Conservation (phyloP, 371 early-diverging fungal genomes). For the Mortierella polycephala region DNA sequence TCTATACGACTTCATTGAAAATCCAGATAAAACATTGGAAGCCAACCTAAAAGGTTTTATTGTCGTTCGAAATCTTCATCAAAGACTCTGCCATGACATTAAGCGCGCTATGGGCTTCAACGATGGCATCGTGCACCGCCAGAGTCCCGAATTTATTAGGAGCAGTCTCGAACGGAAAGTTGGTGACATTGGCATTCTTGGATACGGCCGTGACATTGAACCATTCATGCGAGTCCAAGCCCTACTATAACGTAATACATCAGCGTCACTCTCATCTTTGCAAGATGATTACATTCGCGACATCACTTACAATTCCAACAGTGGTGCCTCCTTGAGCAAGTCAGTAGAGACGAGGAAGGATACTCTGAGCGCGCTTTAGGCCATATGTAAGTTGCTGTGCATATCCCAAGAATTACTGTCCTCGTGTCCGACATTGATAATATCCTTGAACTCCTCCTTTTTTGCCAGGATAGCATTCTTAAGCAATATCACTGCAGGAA, state of each 20-base stretch:
- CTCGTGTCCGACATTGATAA: constrained; percentile 97
- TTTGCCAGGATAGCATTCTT: constrained; percentile 80
- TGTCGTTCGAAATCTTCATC: constrained; percentile 97
- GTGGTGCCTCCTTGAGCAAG: constrained; percentile 97
- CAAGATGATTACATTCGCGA: not conserved
- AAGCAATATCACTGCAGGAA: constrained; percentile 85
- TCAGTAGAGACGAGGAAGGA: constrained; percentile 84
- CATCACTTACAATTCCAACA: constrained; percentile 85
- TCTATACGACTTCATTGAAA: constrained; percentile 33
- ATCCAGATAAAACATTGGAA: not conserved
- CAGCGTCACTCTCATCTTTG: too few relatives aligned
- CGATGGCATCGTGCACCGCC: constrained; percentile 95
- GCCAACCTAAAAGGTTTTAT: constrained; percentile 7
- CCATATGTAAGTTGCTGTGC: constrained; percentile 87
- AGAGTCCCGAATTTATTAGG: constrained; percentile 98
- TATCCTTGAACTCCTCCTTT: constrained; percentile 79
- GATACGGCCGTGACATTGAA: constrained; percentile 89
- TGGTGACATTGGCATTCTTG: constrained; percentile 81
- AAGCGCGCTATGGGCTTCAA: constrained; percentile 93
- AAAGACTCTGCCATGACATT: constrained; percentile 94
- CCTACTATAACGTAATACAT: constrained; percentile 36
- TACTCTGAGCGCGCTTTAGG: constrained; percentile 82
- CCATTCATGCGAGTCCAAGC: constrained; percentile 91
- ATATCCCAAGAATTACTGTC: constrained; percentile 98
- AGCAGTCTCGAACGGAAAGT: constrained; percentile 89